Conservation (phyloP, 352 stramenopile genomes). For the Thalassiosira livingstoniorum region DNA sequence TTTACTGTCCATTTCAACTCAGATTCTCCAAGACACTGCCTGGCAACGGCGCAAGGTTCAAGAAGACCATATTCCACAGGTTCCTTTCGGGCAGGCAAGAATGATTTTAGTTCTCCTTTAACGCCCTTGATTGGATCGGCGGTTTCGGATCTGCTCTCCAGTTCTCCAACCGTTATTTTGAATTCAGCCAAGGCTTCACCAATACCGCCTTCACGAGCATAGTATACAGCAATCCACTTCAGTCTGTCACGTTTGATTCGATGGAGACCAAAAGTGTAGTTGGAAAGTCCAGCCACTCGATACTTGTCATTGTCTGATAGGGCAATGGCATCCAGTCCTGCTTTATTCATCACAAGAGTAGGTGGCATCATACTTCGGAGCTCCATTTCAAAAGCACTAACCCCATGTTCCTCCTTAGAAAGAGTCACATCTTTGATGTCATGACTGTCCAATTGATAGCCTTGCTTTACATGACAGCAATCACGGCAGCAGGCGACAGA, state of each 20-base stretch:
- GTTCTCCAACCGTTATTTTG: constrained; percentile 63
- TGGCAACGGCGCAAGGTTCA: constrained; percentile 31
- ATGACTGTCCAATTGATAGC: constrained; percentile 67
- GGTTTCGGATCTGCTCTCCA: constrained; percentile 34
- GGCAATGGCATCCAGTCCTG: constrained; percentile 47
- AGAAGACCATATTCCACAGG: constrained; percentile 45
- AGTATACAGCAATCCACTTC: constrained; percentile 66
- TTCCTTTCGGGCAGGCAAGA: constrained; percentile 54
- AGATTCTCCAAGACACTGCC: constrained; percentile 15
- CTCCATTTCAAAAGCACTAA: constrained; percentile 51
- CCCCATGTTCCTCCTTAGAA: constrained; percentile 29
- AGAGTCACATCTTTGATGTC: constrained; percentile 37
- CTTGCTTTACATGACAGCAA: constrained; percentile 48
- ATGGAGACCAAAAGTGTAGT: constrained; percentile 62
- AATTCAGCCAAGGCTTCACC: constrained; percentile 67
- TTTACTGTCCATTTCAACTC: constrained; percentile 25
- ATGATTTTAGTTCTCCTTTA: constrained; percentile 55
- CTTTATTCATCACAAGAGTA: constrained; percentile 38
- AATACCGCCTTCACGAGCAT: constrained; percentile 52
- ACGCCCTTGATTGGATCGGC: constrained; percentile 34
- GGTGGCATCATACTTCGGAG: constrained; percentile 54
- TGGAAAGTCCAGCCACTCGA: constrained; percentile 35
- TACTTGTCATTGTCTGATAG: constrained; percentile 45
- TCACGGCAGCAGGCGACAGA: constrained; percentile 58
- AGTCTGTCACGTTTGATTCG: constrained; percentile 56